phyloP scores from a whole-genome alignment of 352 stramenopile genomes.

The Thalassiosira mediterranea region DNA sequence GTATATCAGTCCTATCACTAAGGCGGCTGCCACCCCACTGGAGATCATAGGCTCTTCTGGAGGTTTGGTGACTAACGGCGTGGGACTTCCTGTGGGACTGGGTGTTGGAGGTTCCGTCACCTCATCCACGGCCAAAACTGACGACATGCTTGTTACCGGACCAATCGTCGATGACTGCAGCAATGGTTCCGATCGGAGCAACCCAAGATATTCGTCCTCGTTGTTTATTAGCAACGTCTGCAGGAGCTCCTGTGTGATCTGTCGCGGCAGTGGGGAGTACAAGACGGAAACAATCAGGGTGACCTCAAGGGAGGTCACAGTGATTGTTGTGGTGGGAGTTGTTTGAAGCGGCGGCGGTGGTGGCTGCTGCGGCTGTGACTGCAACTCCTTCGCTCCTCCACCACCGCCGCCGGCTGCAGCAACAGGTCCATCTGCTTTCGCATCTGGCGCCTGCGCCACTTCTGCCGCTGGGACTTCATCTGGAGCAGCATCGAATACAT shows the following conservation, averaged over 20 bases:
- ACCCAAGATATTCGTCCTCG: background rate
- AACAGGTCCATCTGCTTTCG: background rate
- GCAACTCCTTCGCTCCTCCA: background rate
- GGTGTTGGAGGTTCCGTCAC: conserved; percentile 5
- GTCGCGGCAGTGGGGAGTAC: conserved; percentile 2
- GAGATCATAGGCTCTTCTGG: conserved; percentile 1
- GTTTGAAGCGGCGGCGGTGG: background rate
- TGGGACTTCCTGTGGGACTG: conserved; percentile 1
- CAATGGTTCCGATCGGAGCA: background rate
- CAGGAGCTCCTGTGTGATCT: conserved; percentile 19
- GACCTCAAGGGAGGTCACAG: conserved; percentile 21
- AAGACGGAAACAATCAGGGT: conserved; percentile 20
- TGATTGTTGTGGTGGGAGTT: background rate
- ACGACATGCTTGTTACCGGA: background rate
- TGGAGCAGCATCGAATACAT: background rate
- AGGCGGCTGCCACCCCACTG: background rate
- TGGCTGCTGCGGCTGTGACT: background rate
- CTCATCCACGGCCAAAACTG: conserved; percentile 4
- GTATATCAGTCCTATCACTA: conserved; percentile 13
- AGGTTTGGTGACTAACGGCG: background rate
- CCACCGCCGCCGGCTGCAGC: background rate
- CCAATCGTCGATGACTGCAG: background rate
- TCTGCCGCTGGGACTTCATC: background rate
- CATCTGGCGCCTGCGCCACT: background rate
- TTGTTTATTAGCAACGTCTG: conserved; percentile 1